A percentile compares a stretch with the other conserved stretches of the same genome.
Evolutionary conservation across 345 rosid species (phyloP).

Genomic region (Eucalyptus lansdowneana): DNA sequence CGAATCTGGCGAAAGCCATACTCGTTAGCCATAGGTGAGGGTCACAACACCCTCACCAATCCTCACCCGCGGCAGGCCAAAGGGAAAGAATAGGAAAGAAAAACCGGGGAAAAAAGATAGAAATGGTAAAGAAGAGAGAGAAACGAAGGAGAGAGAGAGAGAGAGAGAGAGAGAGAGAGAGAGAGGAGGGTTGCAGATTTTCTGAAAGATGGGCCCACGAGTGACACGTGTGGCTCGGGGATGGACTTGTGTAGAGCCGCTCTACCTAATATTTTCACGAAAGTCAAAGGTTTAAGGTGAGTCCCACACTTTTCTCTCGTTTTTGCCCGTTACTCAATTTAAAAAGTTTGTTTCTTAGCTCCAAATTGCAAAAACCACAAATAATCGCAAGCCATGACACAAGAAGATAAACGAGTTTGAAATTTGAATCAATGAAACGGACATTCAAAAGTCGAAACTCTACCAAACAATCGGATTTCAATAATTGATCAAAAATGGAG

Average conservation of each 20-base stretch:
- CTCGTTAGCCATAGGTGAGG: no score
- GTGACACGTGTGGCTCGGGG: no score
- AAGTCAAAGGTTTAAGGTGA: not conserved
- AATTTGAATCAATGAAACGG: not conserved
- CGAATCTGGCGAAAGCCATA: no score
- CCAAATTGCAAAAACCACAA: not conserved
- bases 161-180: no score
- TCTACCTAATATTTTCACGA: no score
- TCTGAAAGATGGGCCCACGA: no score
- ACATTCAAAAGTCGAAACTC: not conserved
- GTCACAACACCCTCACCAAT: no score
- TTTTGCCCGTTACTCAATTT: not conserved
- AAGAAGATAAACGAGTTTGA: not conserved
- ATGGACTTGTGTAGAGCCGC: no score
- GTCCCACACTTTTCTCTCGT: not conserved
- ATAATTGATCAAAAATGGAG: not conserved
- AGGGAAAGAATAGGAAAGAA: not conserved
- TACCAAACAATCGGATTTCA: not conserved
- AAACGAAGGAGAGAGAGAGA: no score
- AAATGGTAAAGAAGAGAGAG: no score
- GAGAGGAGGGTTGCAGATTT: no score
- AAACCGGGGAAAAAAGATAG: no score
- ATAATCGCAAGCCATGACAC: not conserved
- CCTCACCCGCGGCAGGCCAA: accelerated
- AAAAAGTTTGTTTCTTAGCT: not conserved